These are phyloP conservation scores for Zizania latifolia DNA, from an alignment of 176 grass and related monocot genomes.

Conservation along the genomic window DNA sequence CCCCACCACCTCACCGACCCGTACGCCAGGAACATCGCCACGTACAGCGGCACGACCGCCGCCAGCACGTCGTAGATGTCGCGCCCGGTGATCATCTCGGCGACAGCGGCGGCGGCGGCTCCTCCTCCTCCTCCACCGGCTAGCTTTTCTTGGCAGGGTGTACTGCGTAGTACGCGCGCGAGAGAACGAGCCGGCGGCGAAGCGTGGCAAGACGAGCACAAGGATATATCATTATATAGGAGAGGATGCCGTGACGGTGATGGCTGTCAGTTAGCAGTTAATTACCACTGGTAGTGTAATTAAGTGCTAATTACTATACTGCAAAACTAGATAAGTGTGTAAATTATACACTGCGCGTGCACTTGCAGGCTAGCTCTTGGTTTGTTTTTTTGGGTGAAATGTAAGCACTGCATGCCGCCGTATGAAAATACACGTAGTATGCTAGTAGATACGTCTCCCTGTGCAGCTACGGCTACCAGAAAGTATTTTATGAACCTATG, in stretches of 20 bases:
- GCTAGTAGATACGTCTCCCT: too few species aligned
- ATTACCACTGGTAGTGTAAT: too few species aligned
- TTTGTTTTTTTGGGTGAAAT: background rate
- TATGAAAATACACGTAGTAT: too few species aligned
- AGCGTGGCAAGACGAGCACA: constrained; percentile 2
- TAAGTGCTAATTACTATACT: background rate
- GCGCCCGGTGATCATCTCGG: constrained; percentile 74
- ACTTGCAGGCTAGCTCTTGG: background rate
- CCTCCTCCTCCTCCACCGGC: background rate
- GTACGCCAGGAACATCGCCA: constrained; percentile 92
- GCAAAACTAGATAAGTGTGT: constrained; percentile 1
- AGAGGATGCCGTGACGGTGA: background rate
- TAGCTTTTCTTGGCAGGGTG: background rate
- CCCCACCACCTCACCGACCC: constrained; percentile 90
- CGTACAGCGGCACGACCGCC: constrained; percentile 90
- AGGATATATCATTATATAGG: constrained; percentile 33
- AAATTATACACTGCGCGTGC: background rate
- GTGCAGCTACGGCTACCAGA: too few species aligned
- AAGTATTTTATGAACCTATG: too few species aligned
- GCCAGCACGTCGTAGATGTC: constrained; percentile 96
- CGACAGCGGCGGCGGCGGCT: background rate
- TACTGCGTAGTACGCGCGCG: too few species aligned
- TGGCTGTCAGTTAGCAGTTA: background rate
- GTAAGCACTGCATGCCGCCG: too few species aligned
- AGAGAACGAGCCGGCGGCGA: background rate